Percentiles rank a stretch among this genome's conserved stretches.
Conservation (phyloP, 1,284 basidiomycete genomes). For the Grifola frondosa region DNA sequence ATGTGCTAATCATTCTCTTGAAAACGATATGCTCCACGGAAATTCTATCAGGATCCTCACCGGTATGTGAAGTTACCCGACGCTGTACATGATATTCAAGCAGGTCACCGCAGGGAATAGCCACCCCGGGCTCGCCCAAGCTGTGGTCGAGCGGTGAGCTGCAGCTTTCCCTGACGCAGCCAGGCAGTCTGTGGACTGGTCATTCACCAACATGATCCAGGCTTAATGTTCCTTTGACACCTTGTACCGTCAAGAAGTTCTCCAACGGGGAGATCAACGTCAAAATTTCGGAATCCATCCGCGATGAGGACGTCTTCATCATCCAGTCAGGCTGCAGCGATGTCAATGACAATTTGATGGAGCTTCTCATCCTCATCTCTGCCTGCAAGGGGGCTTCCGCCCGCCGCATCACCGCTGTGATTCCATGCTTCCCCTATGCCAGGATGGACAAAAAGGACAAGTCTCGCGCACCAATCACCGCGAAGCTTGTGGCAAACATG, state of each 20-base stretch:
- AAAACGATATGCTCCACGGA: conserved; percentile 76
- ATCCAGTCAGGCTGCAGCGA: conserved; percentile 82
- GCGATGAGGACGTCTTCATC: conserved; percentile 98
- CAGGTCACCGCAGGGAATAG: conserved; percentile 87
- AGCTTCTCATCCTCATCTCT: conserved; percentile 86
- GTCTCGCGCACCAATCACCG: conserved; percentile 94
- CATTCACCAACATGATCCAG: conserved; percentile 52
- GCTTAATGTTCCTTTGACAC: conserved; percentile 88
- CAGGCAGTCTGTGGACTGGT: conserved; percentile 27
- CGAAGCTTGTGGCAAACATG: conserved; percentile 98
- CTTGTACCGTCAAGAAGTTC: conserved; percentile 93
- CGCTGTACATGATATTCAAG: conserved; percentile 8
- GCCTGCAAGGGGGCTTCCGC: conserved; percentile 98
- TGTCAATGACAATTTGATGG: conserved; percentile 87
- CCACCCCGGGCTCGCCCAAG: conserved; percentile 94
- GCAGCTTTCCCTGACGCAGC: conserved; percentile 47
- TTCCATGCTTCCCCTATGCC: conserved; percentile 97
- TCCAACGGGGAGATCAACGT: conserved; percentile 94
- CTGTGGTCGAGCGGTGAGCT: conserved; percentile 93
- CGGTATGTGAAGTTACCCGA: conserved; percentile 51
- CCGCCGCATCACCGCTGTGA: conserved; percentile 95
- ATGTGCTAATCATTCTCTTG: conserved; percentile 35
- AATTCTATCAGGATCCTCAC: conserved; percentile 93
- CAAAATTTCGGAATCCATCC: conserved; percentile 91
- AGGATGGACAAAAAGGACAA: conserved; percentile 99